Percentiles rank a stretch among this genome's conserved stretches.
phyloP scores from a whole-genome alignment of 179 eudicot species.

The Silene vulgaris region DNA sequence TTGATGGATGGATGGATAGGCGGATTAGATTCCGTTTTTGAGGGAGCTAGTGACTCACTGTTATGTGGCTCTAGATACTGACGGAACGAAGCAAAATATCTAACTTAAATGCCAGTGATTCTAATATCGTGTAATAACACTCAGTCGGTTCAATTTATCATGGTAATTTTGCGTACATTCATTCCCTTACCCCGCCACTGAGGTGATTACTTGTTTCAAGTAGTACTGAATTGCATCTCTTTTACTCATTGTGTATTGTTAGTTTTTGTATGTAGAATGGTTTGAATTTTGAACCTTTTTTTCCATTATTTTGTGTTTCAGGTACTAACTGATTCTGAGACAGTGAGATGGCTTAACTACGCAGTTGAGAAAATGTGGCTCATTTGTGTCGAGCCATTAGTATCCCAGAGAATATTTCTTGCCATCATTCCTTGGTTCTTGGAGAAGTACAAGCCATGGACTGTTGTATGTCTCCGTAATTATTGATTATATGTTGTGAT shows the following conservation, averaged over 20 bases:
- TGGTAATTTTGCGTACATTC: neutral
- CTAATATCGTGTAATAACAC: neutral
- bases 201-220: neutral
- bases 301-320: slow-evolving; percentile 27
- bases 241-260: neutral
- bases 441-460: slow-evolving; percentile 96
- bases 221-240: neutral
- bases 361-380: slow-evolving; percentile 81
- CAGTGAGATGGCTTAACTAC: slow-evolving; percentile 90
- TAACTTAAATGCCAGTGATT: neutral
- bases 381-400: slow-evolving; percentile 74
- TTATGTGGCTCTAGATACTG: neutral
- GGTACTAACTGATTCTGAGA: slow-evolving; percentile 76
- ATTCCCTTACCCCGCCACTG: neutral
- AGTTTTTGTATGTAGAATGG: neutral
- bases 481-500: neutral
- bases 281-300: neutral
- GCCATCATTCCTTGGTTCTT: slow-evolving; percentile 91
- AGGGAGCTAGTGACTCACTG: neutral
- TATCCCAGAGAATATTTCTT: slow-evolving; percentile 80
- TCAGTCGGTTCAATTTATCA: neutral
- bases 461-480: slow-evolving; percentile 52
- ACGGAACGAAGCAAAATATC: neutral
- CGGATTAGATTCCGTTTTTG: neutral
- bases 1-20: slow-evolving; percentile 1